Evolutionary conservation across 768 basidiomycete genomes (phyloP).

Genomic region (Suillus discolor): DNA sequence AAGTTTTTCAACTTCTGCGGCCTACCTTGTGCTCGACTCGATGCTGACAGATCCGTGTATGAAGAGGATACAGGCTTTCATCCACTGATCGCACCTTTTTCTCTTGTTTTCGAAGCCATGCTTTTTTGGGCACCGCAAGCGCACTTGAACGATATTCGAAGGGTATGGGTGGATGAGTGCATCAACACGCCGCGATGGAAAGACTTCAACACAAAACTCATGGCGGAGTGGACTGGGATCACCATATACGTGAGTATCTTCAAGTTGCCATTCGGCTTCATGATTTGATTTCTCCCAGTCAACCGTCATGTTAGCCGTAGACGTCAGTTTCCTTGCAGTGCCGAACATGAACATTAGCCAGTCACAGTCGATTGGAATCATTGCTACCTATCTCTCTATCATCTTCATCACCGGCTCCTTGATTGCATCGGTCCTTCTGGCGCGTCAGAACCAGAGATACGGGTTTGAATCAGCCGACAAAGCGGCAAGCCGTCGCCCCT

Average conservation of each 20-base stretch:
- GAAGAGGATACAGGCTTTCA: slow-evolving; percentile 3
- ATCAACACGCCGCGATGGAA: slow-evolving; percentile 42
- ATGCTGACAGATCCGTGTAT: slow-evolving; percentile 11
- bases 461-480: slow-evolving; percentile 24
- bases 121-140: slow-evolving; percentile 11
- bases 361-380: slow-evolving; percentile 20
- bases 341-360: slow-evolving; percentile 35
- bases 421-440: slow-evolving; percentile 37
- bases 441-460: slow-evolving; percentile 38
- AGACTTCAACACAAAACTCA: slow-evolving; percentile 42
- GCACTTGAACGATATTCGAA: slow-evolving; percentile 5
- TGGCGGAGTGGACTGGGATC: slow-evolving; percentile 50
- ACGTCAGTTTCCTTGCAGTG: slow-evolving; percentile 58
- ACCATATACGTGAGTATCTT: slow-evolving; percentile 44
- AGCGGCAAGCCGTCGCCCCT: slow-evolving; percentile 28
- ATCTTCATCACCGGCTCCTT: slow-evolving; percentile 38
- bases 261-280: not conserved
- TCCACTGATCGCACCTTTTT: not conserved
- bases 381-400: slow-evolving; percentile 43
- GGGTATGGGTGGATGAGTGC: slow-evolving; percentile 10
- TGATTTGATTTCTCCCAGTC: slow-evolving; percentile 32
- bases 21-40: slow-evolving; percentile 10
- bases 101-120: slow-evolving; percentile 1
- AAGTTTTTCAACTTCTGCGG: slow-evolving; percentile 15
- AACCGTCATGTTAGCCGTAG: slow-evolving; percentile 53